Base-by-base conservation (phyloP, 176 grass and related monocot species). In the Thalia dealbata region DNA sequence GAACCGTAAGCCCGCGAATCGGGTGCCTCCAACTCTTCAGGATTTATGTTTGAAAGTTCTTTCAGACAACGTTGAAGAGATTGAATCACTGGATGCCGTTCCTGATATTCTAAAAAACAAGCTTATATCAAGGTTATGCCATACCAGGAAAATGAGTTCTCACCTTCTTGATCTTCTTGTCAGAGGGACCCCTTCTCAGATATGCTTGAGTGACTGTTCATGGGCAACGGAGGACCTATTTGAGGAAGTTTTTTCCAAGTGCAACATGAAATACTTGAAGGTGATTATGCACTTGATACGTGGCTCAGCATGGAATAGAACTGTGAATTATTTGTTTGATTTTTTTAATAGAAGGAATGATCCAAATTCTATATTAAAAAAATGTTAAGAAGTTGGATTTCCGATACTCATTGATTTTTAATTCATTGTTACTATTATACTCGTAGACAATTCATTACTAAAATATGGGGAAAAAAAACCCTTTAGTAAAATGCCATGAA, bases 221-320 rank as follows among this genome's bases (percentile, higher is more conserved):
- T 97, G 95, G 95, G 73, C 80, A 69, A 86, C 56, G 55, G 95
- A 97, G 27, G 77, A 73, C 63, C 87, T 86, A 24, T 97, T 92
- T 72, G 61, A 83, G 83, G 78, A 50, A 11, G 73, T 84, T 61
- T 92, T 97, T 79, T 83, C 70, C 10, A 68, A 73, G 70, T 92
- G 85, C 73, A 56, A 63, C 18, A 84, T 74, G 71, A 81, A 79
- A 64, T 69, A 38, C 64, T 83, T 97, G 67, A 80, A 88, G 90
- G 87, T 92, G 86, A 42, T 81, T 81, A 22, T 67, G 71, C 28
- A 66, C 24, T 43, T 24, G 46, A 11, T n/a, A n/a, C 18, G 7
- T 61, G 10, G 62, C 29, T 48, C 6, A 1, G 45, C 6, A 48
- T 48, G 45, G 45, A 9, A 48, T 48, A 10, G 45, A 13, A 48